Evolutionary conservation across 2,329 filamentous ascomycete genomes (phyloP), one percentile per base, ranked within the genome.

Genomic region (Boeremia lycopersici): DNA sequence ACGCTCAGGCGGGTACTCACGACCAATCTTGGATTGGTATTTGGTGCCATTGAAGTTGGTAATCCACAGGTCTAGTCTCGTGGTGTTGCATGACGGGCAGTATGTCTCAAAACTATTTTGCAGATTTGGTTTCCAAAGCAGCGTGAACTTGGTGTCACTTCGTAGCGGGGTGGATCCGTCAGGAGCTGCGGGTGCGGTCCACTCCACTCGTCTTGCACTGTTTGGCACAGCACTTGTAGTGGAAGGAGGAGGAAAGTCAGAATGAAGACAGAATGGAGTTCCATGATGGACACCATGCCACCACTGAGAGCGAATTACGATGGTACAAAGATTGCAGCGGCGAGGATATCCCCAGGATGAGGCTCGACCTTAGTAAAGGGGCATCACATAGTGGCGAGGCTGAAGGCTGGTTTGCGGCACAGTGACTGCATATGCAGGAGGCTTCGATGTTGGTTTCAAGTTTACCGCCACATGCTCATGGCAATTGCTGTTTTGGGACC

Each of bases 51-150:
- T 52, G 36, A 55, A 57, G 47, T 53, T 61, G n/a, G 56, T 61
- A 13, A 63, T 44, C 58, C 61, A 63, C 2, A 61, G 48, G 45
- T 63, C 61, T 13, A 63, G 52, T 30, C 55, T 61, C 19, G 15
- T 48, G 38, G 39, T 44, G 52, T 61, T 23, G 31, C 58, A 61
- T 12, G 29, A 55, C 12, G 36, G 40, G 33, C 57, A 63, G 28
- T 59, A 59, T n/a, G 25, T 36, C 23, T 38, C 13, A 26, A 60
- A 61, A 11, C 10, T 15, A 12, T 50, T 28, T 51, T 35, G 48
- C 23, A 60, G 58, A 30, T 26, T 36, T 45, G 51, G 29, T 30
- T 61, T 61, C 61, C 61, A 63, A 33, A 51, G 42, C 8, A 63
- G 30, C 4, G 61, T 61, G 23, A 57, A 63, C 41, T 45, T 47